These are phyloP conservation scores for Phalaenopsis aphrodite DNA, from an alignment of 106 monocot genomes.

Conservation along the genomic window DNA sequence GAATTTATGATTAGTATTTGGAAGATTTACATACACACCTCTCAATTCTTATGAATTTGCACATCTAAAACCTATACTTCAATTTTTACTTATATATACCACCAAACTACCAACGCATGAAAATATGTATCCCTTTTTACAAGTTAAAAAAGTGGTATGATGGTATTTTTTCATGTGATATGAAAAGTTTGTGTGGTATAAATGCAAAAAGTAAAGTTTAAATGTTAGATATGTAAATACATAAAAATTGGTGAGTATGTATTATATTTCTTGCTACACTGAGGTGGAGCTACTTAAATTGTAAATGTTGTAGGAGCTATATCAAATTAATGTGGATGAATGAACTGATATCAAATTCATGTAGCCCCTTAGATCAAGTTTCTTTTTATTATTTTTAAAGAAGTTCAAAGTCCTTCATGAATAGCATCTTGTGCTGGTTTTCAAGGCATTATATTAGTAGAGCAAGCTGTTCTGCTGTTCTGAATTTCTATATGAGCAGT, in stretches of 20 bases:
- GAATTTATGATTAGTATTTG: background rate
- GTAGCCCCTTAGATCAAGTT: background rate
- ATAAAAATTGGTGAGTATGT: too few species aligned
- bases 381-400: background rate
- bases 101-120: too few species aligned
- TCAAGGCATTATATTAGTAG: background rate
- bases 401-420: background rate
- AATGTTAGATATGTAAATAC: too few species aligned
- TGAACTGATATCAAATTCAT: background rate
- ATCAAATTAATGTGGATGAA: background rate
- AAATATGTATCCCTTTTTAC: too few species aligned
- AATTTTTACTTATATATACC: too few species aligned
- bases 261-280: background rate
- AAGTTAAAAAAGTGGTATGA: too few species aligned
- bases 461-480: background rate
- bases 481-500: background rate
- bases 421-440: background rate
- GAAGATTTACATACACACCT: too few species aligned
- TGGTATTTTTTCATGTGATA: too few species aligned
- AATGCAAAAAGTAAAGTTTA: too few species aligned
- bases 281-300: background rate
- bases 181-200: too few species aligned
- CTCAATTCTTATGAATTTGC: too few species aligned
- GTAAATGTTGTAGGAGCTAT: background rate
- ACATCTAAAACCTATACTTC: too few species aligned